These are phyloP conservation scores for Fusarium buxicola DNA, from an alignment of 2,329 filamentous ascomycete species.

Conservation along the genomic window DNA sequence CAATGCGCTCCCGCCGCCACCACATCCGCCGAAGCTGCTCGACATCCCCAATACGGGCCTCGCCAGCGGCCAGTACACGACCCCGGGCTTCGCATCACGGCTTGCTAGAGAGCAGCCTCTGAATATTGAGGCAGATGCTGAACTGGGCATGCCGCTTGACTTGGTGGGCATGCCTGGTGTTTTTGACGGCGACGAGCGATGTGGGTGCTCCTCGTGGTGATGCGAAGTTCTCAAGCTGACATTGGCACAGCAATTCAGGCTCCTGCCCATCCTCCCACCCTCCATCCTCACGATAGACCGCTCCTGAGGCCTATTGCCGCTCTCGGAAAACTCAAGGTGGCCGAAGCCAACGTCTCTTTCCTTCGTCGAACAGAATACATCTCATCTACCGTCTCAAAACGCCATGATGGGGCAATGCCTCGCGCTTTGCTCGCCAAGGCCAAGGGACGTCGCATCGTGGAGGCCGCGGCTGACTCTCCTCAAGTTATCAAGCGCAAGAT, in stretches of 20 bases:
- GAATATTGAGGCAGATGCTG: conserved; percentile 97
- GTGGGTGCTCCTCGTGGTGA: conserved; percentile 59
- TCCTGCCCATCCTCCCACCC: conserved; percentile 73
- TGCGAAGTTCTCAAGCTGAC: conserved; percentile 18
- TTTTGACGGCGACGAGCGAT: conserved; percentile 94
- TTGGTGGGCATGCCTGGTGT: conserved; percentile 94
- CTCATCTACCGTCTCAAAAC: conserved; percentile 68
- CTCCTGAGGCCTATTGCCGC: conserved; percentile 86
- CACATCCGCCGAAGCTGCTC: conserved; percentile 94
- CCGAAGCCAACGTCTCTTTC: conserved; percentile 87
- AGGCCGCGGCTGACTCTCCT: conserved; percentile 70
- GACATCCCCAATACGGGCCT: conserved; percentile 96
- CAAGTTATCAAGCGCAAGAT: conserved; percentile 77
- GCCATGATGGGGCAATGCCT: conserved; percentile 59
- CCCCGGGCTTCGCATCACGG: conserved; percentile 87
- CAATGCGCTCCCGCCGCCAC: conserved; percentile 93
- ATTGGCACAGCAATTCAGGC: conserved; percentile 80
- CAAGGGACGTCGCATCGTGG: conserved; percentile 60
- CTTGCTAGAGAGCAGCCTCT: conserved; percentile 91
- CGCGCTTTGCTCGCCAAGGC: conserved; percentile 51
- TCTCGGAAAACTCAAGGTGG: conserved; percentile 84
- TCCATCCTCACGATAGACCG: conserved; percentile 86
- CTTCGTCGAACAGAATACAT: conserved; percentile 97
- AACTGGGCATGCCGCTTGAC: conserved; percentile 97
- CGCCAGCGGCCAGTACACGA: conserved; percentile 87